These are phyloP conservation scores for Waitea zeae DNA, from an alignment of 1,284 basidiomycete species.

Conservation along the genomic window DNA sequence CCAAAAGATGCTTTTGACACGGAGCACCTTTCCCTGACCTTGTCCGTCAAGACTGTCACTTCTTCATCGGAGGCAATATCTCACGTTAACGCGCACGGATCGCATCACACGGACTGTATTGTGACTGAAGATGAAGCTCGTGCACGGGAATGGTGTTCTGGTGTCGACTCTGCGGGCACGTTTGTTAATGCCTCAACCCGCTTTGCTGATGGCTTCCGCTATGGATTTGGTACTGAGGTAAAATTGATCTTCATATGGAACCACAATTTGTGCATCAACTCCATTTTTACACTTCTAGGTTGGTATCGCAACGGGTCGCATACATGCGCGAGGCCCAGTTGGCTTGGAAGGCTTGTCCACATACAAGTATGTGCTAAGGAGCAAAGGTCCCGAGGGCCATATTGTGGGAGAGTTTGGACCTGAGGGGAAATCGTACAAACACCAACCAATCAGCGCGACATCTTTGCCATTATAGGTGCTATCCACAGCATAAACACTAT, in stretches of 20 bases:
- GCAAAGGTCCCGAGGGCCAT: slow-evolving; percentile 56
- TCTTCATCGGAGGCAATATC: slow-evolving; percentile 60
- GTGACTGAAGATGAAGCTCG: slow-evolving; percentile 63
- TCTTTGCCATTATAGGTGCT: no score
- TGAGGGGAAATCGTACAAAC: slow-evolving; percentile 65
- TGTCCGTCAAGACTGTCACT: slow-evolving; percentile 66
- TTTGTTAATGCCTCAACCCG: slow-evolving; percentile 92
- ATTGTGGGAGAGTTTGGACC: slow-evolving; percentile 69
- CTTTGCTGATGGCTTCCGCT: slow-evolving; percentile 95
- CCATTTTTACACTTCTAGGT: neutral
- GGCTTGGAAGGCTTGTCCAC: slow-evolving; percentile 90
- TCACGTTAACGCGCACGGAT: slow-evolving; percentile 88
- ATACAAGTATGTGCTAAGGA: slow-evolving; percentile 86
- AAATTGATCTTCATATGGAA: neutral
- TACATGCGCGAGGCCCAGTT: slow-evolving; percentile 93
- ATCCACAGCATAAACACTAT: neutral
- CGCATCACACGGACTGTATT: slow-evolving; percentile 92
- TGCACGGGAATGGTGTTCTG: slow-evolving; percentile 67
- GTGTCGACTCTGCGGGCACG: slow-evolving; percentile 84
- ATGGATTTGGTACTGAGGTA: slow-evolving; percentile 95
- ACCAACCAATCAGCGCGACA: no score
- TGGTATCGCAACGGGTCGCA: slow-evolving; percentile 91
- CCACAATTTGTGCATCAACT: neutral
- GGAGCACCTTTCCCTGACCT: slow-evolving; percentile 75
- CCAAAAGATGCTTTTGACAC: slow-evolving; percentile 57